Conservation (phyloP, 2,329 filamentous ascomycete species). For the Pseudopyricularia cyperi region DNA sequence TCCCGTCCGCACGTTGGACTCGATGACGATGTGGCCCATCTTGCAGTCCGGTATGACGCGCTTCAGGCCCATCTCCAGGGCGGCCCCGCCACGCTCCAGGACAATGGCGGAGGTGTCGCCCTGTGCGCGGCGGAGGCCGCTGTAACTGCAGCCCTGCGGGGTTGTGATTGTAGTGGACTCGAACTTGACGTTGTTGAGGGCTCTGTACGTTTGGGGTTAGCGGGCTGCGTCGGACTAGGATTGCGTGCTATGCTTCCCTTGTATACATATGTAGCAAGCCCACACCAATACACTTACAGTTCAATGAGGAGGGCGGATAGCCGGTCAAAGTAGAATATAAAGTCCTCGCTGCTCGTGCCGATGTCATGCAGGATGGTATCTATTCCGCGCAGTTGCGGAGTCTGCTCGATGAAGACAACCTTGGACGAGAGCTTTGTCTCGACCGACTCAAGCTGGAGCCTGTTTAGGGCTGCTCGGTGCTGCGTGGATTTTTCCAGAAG, state of each 20-base stretch:
- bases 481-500: slow-evolving; percentile 73
- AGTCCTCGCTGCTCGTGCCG: slow-evolving; percentile 70
- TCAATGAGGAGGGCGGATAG: slow-evolving; percentile 77
- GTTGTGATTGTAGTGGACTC: slow-evolving; percentile 52
- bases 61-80: slow-evolving; percentile 76
- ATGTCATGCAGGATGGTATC: slow-evolving; percentile 81
- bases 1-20: slow-evolving; percentile 71
- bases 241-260: background rate
- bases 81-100: slow-evolving; percentile 76
- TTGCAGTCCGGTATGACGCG: slow-evolving; percentile 87
- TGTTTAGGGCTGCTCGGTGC: slow-evolving; percentile 67
- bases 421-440: slow-evolving; percentile 61
- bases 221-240: too few relatives aligned
- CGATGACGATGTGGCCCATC: slow-evolving; percentile 79
- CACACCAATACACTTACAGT: slow-evolving; percentile 30
- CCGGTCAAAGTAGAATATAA: slow-evolving; percentile 95
- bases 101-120: slow-evolving; percentile 78
- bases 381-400: slow-evolving; percentile 73
- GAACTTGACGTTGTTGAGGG: slow-evolving; percentile 67
- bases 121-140: slow-evolving; percentile 49
- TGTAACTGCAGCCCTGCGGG: slow-evolving; percentile 55
- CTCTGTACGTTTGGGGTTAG: slow-evolving; percentile 34
- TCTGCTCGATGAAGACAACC: slow-evolving; percentile 62
- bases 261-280: background rate
- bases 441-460: slow-evolving; percentile 59